Evolutionary conservation across 2,329 filamentous ascomycete species (phyloP).

Genomic region (Microdochium trichocladiopsis): DNA sequence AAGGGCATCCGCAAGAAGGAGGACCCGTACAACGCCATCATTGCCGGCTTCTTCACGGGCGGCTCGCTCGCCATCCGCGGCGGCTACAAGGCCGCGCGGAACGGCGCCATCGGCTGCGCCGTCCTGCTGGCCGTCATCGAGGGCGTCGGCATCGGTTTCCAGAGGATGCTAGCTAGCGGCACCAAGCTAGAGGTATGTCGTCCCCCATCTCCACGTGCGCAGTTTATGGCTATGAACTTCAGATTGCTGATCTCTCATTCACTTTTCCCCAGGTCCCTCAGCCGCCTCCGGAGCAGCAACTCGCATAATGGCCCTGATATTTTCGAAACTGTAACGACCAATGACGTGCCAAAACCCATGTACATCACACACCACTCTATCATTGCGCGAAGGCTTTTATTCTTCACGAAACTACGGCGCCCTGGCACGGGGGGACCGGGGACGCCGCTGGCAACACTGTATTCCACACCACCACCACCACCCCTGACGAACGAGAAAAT

Average conservation of each 20-base stretch:
- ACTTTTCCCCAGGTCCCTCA: neutral
- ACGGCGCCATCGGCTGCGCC: slow-evolving; percentile 93
- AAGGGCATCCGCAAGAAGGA: slow-evolving; percentile 95
- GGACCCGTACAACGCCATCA: slow-evolving; percentile 96
- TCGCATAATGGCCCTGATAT: neutral
- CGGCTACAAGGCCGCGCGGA: slow-evolving; percentile 84
- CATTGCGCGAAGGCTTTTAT: too few species aligned
- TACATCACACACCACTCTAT: neutral
- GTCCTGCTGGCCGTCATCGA: slow-evolving; percentile 94
- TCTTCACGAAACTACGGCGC: too few species aligned
- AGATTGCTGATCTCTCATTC: neutral
- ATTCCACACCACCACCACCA: too few species aligned
- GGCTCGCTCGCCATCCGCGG: slow-evolving; percentile 88
- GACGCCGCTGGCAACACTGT: too few species aligned
- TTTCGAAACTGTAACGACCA: neutral
- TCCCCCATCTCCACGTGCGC: neutral
- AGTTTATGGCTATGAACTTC: neutral
- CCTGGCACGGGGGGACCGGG: too few species aligned
- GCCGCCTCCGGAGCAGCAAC: neutral
- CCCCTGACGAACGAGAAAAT: too few species aligned
- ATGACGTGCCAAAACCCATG: neutral
- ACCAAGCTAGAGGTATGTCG: slow-evolving; percentile 66
- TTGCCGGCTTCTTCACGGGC: slow-evolving; percentile 93
- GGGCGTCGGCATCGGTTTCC: slow-evolving; percentile 92
- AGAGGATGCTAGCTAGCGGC: slow-evolving; percentile 86